Conservation (phyloP, 2,329 filamentous ascomycete genomes). For the Magnaporthales sp. region DNA sequence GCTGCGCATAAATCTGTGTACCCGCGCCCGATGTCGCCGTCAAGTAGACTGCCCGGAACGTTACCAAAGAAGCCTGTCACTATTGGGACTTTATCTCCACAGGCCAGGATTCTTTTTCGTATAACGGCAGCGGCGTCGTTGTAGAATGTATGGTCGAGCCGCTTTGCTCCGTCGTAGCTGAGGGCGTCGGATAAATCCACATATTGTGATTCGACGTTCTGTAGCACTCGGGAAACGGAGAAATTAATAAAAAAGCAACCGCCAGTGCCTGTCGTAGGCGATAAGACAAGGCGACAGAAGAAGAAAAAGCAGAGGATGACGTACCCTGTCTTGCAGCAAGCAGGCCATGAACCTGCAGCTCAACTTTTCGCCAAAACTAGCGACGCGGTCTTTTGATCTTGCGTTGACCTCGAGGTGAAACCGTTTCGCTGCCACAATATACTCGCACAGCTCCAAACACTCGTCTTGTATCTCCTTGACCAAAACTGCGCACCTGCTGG, state of each 20-base stretch:
- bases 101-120: conserved; percentile 54
- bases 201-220: conserved; percentile 78
- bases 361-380: conserved; percentile 92
- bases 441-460: conserved; percentile 73
- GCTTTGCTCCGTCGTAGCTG: conserved; percentile 51
- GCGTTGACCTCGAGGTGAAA: conserved; percentile 70
- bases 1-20: conserved; percentile 97
- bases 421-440: conserved; percentile 52
- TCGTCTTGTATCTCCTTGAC: conserved; percentile 63
- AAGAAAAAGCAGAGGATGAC: conserved; percentile 5
- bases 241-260: conserved; percentile 17
- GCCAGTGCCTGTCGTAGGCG: not conserved
- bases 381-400: conserved; percentile 75
- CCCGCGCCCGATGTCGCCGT: conserved; percentile 81
- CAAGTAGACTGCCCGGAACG: conserved; percentile 82
- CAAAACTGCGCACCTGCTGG: conserved; percentile 48
- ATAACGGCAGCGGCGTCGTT: conserved; percentile 53
- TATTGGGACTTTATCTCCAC: conserved; percentile 61
- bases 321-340: conserved; percentile 64
- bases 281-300: not conserved
- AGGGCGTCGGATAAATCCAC: conserved; percentile 82
- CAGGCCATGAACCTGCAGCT: conserved; percentile 88
- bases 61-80: conserved; percentile 93
- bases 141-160: conserved; percentile 63
- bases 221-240: not conserved